A percentile compares a stretch with the other conserved stretches of the same genome.
Conservation (phyloP, 2,329 filamentous ascomycete genomes). For the Dactylellina parvicollis region DNA sequence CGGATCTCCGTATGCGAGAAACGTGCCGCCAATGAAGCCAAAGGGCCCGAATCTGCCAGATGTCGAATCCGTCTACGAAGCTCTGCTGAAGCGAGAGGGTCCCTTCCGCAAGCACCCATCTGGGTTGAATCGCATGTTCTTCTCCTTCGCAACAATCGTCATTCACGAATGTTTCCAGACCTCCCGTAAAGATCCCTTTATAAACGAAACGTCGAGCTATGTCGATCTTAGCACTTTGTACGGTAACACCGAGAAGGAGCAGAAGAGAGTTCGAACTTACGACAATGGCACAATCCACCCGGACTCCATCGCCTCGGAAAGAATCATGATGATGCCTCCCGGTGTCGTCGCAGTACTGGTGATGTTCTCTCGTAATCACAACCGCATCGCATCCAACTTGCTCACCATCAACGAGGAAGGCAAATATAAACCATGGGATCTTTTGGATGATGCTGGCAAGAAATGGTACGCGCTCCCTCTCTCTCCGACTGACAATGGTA, state of each 20-base stretch:
- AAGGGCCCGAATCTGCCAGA: constrained; percentile 66
- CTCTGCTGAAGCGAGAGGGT: constrained; percentile 66
- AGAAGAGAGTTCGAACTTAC: constrained; percentile 71
- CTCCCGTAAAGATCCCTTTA: constrained; percentile 70
- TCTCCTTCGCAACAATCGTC: constrained; percentile 66
- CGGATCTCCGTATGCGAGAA: constrained; percentile 73
- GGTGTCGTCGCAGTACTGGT: constrained; percentile 74
- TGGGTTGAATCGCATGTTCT: constrained; percentile 74
- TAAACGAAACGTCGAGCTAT: constrained; percentile 77
- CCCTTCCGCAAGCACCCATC: constrained; percentile 67
- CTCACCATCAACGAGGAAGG: constrained; percentile 74
- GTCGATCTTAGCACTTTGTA: constrained; percentile 78
- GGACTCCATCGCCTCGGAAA: constrained; percentile 74
- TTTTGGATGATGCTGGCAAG: constrained; percentile 60
- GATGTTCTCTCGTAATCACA: constrained; percentile 76
- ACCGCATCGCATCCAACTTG: constrained; percentile 72
- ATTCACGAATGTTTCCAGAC: constrained; percentile 72
- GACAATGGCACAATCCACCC: constrained; percentile 74
- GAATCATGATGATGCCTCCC: constrained; percentile 73
- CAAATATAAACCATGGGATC: constrained; percentile 63
- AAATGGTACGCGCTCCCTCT: constrained; percentile 64
- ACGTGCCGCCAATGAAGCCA: constrained; percentile 66
- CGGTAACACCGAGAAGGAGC: constrained; percentile 72
- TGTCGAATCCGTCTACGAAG: constrained; percentile 64
- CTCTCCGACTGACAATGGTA: constrained; percentile 62